phyloP scores from a whole-genome alignment of 2,329 filamentous ascomycete genomes.

The Exophiala sideris region DNA sequence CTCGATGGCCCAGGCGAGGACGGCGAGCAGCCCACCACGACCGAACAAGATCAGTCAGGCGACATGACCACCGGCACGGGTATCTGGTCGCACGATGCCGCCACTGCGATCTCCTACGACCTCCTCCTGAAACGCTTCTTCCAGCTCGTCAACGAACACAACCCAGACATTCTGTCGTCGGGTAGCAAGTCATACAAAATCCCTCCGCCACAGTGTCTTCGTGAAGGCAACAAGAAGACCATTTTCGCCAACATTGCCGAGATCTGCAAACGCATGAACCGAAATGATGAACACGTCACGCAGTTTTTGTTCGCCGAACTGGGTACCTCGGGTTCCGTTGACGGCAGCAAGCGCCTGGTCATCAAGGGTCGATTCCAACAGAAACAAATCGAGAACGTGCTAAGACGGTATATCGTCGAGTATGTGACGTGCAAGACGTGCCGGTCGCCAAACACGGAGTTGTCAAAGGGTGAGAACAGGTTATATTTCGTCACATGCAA shows the following conservation, averaged over 20 bases:
- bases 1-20: constrained; percentile 54
- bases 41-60: constrained; percentile 49
- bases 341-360: constrained; percentile 86
- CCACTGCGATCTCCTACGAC: constrained; percentile 75
- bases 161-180: constrained; percentile 88
- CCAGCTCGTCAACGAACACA: constrained; percentile 87
- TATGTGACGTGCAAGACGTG: constrained; percentile 96
- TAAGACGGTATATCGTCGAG: constrained; percentile 90
- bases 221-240: constrained; percentile 99
- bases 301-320: constrained; percentile 96
- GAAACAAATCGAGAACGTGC: constrained; percentile 97
- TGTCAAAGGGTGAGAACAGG: constrained; percentile 98
- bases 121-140: constrained; percentile 90
- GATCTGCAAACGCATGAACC: constrained; percentile 99
- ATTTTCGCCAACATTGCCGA: constrained; percentile 99
- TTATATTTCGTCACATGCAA: constrained; percentile 99
- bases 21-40: constrained; percentile 52
- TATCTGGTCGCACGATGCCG: constrained; percentile 81
- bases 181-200: constrained; percentile 98
- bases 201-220: constrained; percentile 93
- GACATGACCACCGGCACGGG: constrained; percentile 86
- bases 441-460: constrained; percentile 86
- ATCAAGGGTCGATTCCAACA: constrained; percentile 99
- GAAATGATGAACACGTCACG: constrained; percentile 94
- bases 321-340: constrained; percentile 93